These are phyloP conservation scores for Kodamaea leandrae DNA, from an alignment of 805 yeast genomes.

Conservation along the genomic window DNA sequence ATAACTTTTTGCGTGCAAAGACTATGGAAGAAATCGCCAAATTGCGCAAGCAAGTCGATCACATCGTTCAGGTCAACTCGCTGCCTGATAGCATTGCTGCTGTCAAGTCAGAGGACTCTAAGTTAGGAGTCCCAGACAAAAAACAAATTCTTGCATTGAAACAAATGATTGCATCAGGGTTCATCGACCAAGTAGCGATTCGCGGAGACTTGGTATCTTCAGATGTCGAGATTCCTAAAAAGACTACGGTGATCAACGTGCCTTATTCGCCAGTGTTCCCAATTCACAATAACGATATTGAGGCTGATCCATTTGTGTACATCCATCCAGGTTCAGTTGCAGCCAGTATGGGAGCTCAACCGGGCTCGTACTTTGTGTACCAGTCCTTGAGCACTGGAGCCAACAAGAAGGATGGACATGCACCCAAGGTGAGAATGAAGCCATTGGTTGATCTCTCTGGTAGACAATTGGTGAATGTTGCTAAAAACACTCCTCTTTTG, in stretches of 20 bases:
- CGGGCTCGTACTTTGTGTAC: constrained; percentile 78
- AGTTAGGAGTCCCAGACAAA: constrained; percentile 64
- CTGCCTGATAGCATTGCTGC: constrained; percentile 59
- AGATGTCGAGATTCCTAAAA: constrained; percentile 59
- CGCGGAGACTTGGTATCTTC: constrained; percentile 72
- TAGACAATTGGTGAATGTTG: constrained; percentile 73
- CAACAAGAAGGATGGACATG: constrained; percentile 41
- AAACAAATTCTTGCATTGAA: constrained; percentile 74
- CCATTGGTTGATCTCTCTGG: constrained; percentile 76
- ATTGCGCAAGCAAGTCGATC: constrained; percentile 73
- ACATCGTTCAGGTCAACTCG: constrained; percentile 67
- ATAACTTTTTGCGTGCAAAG: constrained; percentile 72
- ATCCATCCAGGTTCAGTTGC: constrained; percentile 79
- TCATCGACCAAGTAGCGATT: constrained; percentile 84
- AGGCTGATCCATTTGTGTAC: constrained; percentile 58
- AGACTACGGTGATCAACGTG: constrained; percentile 52
- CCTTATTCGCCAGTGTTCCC: constrained; percentile 66
- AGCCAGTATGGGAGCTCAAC: constrained; percentile 57
- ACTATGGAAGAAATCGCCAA: constrained; percentile 82
- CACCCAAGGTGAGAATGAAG: constrained; percentile 57
- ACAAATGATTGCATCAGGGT: constrained; percentile 92
- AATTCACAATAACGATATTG: constrained; percentile 28
- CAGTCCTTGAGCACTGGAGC: constrained; percentile 60
- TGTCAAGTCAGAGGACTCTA: constrained; percentile 35
- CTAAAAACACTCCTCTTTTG: constrained; percentile 66